Evolutionary conservation across 192 early-diverging fungal species (phyloP).

Genomic region (Jimgerdemannia lactiflua): DNA sequence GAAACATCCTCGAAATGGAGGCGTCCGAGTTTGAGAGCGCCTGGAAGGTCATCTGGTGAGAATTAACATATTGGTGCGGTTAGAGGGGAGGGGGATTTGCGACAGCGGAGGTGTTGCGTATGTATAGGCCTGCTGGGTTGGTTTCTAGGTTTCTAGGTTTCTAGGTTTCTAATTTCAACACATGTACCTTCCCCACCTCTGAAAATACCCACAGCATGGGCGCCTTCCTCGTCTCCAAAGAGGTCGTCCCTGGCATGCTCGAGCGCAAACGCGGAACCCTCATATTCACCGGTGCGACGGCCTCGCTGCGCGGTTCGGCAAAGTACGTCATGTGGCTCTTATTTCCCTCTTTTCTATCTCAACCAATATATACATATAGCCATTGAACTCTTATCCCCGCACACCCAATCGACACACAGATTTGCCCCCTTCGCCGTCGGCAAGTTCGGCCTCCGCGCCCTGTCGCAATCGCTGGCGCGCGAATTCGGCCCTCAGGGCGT

Average conservation of each 20-base stretch:
- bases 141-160: no score
- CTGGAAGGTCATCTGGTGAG: background rate
- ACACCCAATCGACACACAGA: no score
- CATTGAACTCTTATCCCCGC: no score
- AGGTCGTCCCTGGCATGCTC: background rate
- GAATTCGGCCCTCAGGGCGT: slow-evolving; percentile 1
- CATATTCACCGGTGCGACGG: background rate
- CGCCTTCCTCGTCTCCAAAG: background rate
- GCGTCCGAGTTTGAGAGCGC: background rate
- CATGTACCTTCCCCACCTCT: no score
- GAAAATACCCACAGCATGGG: background rate
- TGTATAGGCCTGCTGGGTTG: no score
- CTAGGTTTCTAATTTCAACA: no score
- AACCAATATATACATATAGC: background rate
- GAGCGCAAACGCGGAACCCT: background rate
- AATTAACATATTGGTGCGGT: background rate
- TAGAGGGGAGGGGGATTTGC: background rate
- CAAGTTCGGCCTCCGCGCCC: background rate
- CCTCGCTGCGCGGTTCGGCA: background rate
- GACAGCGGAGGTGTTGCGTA: no score
- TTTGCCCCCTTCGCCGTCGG: background rate
- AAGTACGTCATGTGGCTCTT: background rate
- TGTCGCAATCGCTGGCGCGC: background rate
- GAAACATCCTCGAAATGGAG: background rate
- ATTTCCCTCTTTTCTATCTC: background rate